A percentile compares a stretch with the other conserved stretches of the same genome.
Evolutionary conservation across 768 basidiomycete genomes (phyloP).

Genomic region (Termitomyces sp.): DNA sequence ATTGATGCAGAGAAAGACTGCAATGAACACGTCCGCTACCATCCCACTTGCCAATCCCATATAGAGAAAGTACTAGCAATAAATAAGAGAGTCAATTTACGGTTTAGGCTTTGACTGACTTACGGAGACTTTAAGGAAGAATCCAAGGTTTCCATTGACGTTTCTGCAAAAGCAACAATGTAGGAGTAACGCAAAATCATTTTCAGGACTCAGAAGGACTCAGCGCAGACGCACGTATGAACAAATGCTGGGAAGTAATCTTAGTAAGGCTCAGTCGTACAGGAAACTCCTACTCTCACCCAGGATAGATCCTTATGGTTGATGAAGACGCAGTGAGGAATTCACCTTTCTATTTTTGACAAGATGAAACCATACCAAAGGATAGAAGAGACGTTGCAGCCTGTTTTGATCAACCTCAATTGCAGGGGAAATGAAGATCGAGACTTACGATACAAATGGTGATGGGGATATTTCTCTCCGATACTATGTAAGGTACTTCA

Average conservation of each 20-base stretch:
- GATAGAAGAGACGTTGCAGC: neutral
- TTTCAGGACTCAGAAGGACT: no score
- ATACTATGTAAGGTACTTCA: neutral
- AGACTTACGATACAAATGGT: neutral
- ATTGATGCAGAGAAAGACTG: constrained; percentile 5
- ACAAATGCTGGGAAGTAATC: neutral
- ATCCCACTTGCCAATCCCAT: constrained; percentile 9
- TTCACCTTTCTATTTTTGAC: no score
- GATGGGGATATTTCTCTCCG: neutral
- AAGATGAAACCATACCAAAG: neutral
- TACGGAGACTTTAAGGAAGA: neutral
- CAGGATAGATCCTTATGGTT: neutral
- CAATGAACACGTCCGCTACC: constrained; percentile 10
- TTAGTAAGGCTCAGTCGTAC: no score
- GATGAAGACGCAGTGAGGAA: neutral
- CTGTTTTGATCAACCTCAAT: neutral
- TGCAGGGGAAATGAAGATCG: neutral
- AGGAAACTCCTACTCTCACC: neutral
- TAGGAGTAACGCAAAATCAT: no score
- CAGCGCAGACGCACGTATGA: neutral
- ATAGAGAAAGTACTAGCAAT: constrained; percentile 10
- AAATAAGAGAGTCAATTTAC: neutral
- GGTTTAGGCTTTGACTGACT: neutral
- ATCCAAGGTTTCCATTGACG: neutral
- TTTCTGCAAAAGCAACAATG: neutral